Percentiles rank a stretch among this genome's conserved stretches.
These are phyloP conservation scores for Olyra latifolia DNA, from an alignment of 176 grass and related monocot species.

Conservation along the genomic window DNA sequence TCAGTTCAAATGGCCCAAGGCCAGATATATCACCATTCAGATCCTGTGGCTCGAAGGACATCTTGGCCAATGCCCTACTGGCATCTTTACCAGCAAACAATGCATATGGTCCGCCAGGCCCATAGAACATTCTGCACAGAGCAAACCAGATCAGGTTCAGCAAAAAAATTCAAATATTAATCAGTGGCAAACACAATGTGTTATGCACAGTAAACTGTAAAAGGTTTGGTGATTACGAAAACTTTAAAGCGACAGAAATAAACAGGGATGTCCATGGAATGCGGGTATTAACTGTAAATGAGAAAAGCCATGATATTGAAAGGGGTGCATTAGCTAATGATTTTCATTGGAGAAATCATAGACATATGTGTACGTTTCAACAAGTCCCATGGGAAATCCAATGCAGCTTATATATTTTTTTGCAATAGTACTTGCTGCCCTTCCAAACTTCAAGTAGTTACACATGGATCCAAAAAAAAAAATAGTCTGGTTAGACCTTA, in stretches of 20 bases:
- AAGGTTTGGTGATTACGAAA: not conserved
- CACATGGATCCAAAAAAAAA: not conserved
- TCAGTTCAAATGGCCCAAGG: constrained; percentile 64
- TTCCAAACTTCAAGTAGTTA: not conserved
- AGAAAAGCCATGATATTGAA: not conserved
- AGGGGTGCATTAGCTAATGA: not conserved
- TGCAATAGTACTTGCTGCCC: not conserved
- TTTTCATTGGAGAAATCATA: not conserved
- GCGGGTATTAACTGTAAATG: not conserved
- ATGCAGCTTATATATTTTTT: not conserved
- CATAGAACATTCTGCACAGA: constrained; percentile 82
- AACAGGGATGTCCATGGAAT: not conserved
- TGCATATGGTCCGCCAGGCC: constrained; percentile 76
- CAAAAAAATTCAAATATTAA: constrained; percentile 10
- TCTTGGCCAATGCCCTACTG: constrained; percentile 82
- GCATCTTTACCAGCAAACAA: constrained; percentile 85
- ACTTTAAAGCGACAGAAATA: not conserved
- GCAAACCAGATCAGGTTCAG: constrained; percentile 12
- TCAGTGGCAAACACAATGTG: not conserved
- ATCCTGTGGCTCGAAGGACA: constrained; percentile 76
- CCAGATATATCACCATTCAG: constrained; percentile 76
- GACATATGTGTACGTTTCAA: not conserved
- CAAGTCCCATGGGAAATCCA: not conserved
- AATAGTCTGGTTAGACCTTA: not conserved
- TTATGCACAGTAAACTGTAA: not conserved